Percentiles rank a stretch among this genome's conserved stretches.
Evolutionary conservation across 768 basidiomycete species (phyloP).

Genomic region (Mycena leptocephala): DNA sequence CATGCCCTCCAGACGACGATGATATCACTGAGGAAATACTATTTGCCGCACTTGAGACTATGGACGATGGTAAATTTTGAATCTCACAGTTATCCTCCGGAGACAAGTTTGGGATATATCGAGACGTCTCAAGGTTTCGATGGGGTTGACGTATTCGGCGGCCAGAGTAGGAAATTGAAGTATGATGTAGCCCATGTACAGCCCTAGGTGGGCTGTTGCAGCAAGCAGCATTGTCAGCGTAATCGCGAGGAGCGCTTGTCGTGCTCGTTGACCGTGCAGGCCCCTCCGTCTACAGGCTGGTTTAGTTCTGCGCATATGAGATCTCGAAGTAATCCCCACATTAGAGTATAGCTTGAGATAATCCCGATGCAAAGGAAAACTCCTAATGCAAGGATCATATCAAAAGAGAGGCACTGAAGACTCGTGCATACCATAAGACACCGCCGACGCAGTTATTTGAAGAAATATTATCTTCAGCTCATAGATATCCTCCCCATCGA

Average conservation of each 20-base stretch:
- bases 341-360: constrained; percentile 25
- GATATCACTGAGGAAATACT: constrained; percentile 38
- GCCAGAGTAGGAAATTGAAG: constrained; percentile 29
- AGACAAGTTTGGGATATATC: constrained; percentile 22
- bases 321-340: constrained; percentile 11
- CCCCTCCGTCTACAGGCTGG: constrained; percentile 21
- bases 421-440: constrained; percentile 27
- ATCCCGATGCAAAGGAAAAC: constrained; percentile 19
- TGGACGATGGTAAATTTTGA: not conserved
- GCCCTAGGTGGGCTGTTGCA: constrained; percentile 24
- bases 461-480: constrained; percentile 26
- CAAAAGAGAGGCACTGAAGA: not conserved
- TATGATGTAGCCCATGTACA: constrained; percentile 17
- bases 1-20: constrained; percentile 40
- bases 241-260: constrained; percentile 22
- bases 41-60: not conserved
- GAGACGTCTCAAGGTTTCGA: not conserved
- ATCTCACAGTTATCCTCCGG: constrained; percentile 20
- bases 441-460: constrained; percentile 9
- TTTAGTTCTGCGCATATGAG: not conserved
- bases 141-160: constrained; percentile 26
- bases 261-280: constrained; percentile 21
- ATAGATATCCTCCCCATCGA: constrained; percentile 34
- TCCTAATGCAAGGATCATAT: not conserved
- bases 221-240: constrained; percentile 28